Evolutionary conservation across 148 eudicot species (phyloP).

Genomic region (Mesembryanthemum crystallinum): DNA sequence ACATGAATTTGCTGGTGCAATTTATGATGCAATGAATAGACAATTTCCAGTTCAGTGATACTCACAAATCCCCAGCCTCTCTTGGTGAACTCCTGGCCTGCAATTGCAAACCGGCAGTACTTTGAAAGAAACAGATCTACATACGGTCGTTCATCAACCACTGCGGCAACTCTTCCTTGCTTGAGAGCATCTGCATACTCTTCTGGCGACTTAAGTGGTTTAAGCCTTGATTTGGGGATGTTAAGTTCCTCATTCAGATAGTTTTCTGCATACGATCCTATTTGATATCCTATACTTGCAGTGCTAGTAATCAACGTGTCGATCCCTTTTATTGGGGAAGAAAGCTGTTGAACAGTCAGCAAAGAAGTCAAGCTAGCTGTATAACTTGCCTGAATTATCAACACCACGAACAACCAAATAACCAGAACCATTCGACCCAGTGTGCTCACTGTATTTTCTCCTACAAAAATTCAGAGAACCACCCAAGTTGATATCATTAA

Average conservation of each 20-base stretch:
- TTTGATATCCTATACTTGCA: conserved; percentile 63
- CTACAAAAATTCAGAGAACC: conserved; percentile 38
- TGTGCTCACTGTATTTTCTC: conserved; percentile 86
- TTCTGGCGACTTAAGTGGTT: conserved; percentile 58
- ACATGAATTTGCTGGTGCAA: background rate
- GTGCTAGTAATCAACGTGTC: conserved; percentile 60
- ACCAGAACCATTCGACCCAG: conserved; percentile 79
- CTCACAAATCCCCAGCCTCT: conserved; percentile 96
- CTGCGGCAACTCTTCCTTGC: conserved; percentile 69
- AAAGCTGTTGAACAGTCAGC: conserved; percentile 78
- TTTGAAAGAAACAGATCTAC: conserved; percentile 60
- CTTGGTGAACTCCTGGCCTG: conserved; percentile 75
- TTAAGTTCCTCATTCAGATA: conserved; percentile 64
- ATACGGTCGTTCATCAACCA: conserved; percentile 86
- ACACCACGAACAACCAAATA: conserved; percentile 85
- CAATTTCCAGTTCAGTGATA: conserved; percentile 20
- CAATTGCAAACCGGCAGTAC: conserved; percentile 56
- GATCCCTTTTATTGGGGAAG: conserved; percentile 68
- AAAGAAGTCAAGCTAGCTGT: conserved; percentile 93
- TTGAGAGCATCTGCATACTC: conserved; percentile 60
- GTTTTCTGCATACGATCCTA: conserved; percentile 73
- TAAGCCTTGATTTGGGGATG: conserved; percentile 64
- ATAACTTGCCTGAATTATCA: conserved; percentile 83
- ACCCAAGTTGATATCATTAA: background rate
- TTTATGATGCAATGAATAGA: background rate